These are phyloP conservation scores for Cytospora mali DNA, from an alignment of 2,329 filamentous ascomycete species.

Conservation along the genomic window DNA sequence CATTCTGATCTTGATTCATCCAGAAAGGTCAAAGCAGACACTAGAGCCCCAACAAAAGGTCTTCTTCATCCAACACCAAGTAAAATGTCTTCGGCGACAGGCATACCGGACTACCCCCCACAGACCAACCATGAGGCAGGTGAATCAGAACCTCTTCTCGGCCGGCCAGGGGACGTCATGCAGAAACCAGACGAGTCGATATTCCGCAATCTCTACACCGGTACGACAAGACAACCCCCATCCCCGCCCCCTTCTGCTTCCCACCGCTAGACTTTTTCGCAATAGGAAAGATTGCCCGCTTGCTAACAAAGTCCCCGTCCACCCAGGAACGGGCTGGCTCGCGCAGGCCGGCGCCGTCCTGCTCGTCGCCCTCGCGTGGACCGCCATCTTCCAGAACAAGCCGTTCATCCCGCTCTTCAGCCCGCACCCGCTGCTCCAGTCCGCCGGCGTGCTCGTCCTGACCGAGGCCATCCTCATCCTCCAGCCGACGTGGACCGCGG, in stretches of 20 bases:
- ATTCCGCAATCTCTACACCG: constrained; percentile 71
- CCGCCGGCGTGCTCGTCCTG: constrained; percentile 70
- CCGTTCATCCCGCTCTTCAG: constrained; percentile 76
- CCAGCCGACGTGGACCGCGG: constrained; percentile 79
- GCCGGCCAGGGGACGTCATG: constrained; percentile 70
- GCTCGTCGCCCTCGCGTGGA: constrained; percentile 77
- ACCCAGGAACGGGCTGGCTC: constrained; percentile 74
- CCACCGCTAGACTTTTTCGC: too few species aligned
- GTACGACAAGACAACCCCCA: constrained; percentile 48
- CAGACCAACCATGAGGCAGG: constrained; percentile 38
- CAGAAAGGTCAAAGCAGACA: neutral
- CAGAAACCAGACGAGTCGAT: constrained; percentile 68
- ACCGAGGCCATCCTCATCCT: constrained; percentile 81
- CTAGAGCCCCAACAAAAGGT: neutral
- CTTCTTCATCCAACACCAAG: neutral
- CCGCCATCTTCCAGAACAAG: constrained; percentile 67
- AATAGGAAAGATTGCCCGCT: constrained; percentile 18
- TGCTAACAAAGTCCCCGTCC: constrained; percentile 23
- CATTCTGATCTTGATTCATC: neutral
- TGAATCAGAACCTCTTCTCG: constrained; percentile 73
- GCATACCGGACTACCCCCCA: constrained; percentile 59
- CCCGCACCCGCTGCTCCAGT: constrained; percentile 76
- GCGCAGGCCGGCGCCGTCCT: constrained; percentile 80
- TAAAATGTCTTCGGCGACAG: constrained; percentile 69
- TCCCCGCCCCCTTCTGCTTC: constrained; percentile 13